These are phyloP conservation scores for Leucosporidium yakuticum DNA, from an alignment of 768 basidiomycete genomes.

Conservation along the genomic window DNA sequence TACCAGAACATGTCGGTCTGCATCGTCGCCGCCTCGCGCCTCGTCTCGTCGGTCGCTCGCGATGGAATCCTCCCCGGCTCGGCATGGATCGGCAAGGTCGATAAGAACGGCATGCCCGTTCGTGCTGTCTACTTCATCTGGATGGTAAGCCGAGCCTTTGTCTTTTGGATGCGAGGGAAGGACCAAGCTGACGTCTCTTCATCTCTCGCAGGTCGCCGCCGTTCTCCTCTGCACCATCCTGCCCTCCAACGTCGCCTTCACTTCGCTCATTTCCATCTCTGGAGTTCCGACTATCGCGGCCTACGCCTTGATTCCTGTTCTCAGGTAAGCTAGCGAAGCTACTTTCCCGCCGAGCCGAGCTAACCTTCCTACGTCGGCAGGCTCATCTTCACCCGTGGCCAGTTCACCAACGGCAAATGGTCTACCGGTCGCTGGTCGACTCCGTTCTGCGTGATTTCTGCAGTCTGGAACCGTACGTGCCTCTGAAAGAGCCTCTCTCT, in stretches of 20 bases:
- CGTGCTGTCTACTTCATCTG: constrained; percentile 85
- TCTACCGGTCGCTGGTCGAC: constrained; percentile 61
- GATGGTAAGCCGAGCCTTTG: constrained; percentile 48
- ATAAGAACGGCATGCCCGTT: constrained; percentile 64
- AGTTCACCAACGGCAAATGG: constrained; percentile 69
- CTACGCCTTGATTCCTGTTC: constrained; percentile 71
- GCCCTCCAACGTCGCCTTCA: constrained; percentile 85
- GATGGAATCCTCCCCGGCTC: constrained; percentile 84
- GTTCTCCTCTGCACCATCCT: constrained; percentile 73
- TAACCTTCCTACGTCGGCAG: constrained; percentile 11
- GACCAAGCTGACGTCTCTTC: neutral
- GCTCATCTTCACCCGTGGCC: constrained; percentile 65
- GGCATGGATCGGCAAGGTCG: constrained; percentile 71
- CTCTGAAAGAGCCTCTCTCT: neutral
- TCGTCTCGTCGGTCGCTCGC: constrained; percentile 84
- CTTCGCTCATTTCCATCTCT: constrained; percentile 78
- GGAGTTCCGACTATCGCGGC: constrained; percentile 81
- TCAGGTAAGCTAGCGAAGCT: constrained; percentile 45
- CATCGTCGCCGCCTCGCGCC: constrained; percentile 78
- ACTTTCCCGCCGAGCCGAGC: neutral
- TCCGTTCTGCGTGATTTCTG: constrained; percentile 63
- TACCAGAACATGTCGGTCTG: constrained; percentile 76
- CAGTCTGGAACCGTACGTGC: constrained; percentile 58
- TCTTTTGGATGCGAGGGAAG: neutral
- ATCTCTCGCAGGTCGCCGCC: constrained; percentile 47